Conservation (phyloP, 768 basidiomycete species). For the Mycena belliarum region DNA sequence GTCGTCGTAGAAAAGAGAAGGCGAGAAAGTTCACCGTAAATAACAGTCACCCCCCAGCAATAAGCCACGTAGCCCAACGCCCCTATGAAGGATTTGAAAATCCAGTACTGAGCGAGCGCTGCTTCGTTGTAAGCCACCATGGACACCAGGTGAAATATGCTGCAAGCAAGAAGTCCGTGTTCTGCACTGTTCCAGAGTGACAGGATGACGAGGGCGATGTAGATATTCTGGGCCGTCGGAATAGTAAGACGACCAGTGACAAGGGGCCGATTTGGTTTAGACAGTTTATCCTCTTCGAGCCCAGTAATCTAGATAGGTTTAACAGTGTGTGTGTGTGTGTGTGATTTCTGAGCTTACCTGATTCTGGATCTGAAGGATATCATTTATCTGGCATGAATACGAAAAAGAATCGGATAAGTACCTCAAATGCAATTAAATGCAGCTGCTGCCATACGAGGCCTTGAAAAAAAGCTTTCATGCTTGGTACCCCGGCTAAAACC, state of each 20-base stretch:
- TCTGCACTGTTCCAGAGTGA: constrained; percentile 10
- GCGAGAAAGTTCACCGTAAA: constrained; percentile 9
- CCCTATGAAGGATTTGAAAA: constrained; percentile 14
- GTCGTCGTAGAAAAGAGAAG: too few species aligned
- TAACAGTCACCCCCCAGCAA: constrained; percentile 19
- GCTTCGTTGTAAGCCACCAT: constrained; percentile 17
- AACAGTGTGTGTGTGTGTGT: too few species aligned
- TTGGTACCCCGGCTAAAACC: constrained; percentile 8
- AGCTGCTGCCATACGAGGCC: constrained; percentile 14
- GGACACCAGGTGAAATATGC: constrained; percentile 10
- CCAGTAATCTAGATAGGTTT: constrained; percentile 3
- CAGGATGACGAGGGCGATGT: constrained; percentile 3
- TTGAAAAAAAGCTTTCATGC: neutral
- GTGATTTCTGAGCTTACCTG: neutral
- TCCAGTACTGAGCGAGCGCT: neutral
- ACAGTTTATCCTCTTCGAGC: too few species aligned
- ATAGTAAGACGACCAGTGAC: constrained; percentile 15
- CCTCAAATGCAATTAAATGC: constrained; percentile 16
- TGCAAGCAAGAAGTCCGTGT: constrained; percentile 8
- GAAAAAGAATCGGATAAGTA: neutral
- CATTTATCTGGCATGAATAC: neutral
- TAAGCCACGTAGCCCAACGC: constrained; percentile 19
- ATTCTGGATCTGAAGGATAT: neutral
- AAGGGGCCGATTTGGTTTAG: constrained; percentile 12
- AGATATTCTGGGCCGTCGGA: constrained; percentile 9